A percentile compares a stretch with the other conserved stretches of the same genome.
Conservation (phyloP, 768 basidiomycete species). For the Multifurca ochricompacta region DNA sequence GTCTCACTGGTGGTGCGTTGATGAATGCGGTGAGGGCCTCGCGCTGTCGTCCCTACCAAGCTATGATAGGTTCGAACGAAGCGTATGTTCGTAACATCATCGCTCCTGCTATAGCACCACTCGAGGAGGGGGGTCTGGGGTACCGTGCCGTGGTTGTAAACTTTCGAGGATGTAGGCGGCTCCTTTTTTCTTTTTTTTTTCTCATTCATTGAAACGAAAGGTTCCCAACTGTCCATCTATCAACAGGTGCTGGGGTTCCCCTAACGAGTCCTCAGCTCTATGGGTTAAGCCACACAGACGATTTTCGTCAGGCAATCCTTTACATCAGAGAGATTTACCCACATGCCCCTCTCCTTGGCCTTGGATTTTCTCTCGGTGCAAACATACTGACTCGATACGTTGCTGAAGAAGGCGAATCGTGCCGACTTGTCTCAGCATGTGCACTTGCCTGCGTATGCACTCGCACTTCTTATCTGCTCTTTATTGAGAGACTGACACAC, state of each 20-base stretch:
- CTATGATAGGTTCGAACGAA: slow-evolving; percentile 68
- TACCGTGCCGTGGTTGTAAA: slow-evolving; percentile 89
- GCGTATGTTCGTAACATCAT: slow-evolving; percentile 81
- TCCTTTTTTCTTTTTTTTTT: neutral
- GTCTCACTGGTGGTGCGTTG: slow-evolving; percentile 38
- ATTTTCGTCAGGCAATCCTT: slow-evolving; percentile 72
- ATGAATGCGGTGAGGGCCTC: neutral
- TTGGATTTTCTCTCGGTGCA: slow-evolving; percentile 92
- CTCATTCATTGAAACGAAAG: slow-evolving; percentile 76
- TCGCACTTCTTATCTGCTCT: too few species aligned
- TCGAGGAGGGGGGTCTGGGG: slow-evolving; percentile 74
- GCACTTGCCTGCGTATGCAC: slow-evolving; percentile 58
- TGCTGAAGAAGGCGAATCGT: slow-evolving; percentile 68
- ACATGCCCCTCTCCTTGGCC: slow-evolving; percentile 69
- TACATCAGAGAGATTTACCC: slow-evolving; percentile 71
- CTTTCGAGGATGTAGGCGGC: slow-evolving; percentile 74
- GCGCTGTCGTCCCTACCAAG: slow-evolving; percentile 1
- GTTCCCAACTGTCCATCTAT: slow-evolving; percentile 28
- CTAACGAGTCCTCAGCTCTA: slow-evolving; percentile 48
- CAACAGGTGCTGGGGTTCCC: slow-evolving; percentile 1
- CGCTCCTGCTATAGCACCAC: slow-evolving; percentile 59
- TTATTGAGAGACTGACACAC: too few species aligned
- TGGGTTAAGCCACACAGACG: slow-evolving; percentile 84
- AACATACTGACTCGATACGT: slow-evolving; percentile 85
- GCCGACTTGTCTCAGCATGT: slow-evolving; percentile 58